Conservation (phyloP, 441 rosid genomes). For the Jatropha multifida region DNA sequence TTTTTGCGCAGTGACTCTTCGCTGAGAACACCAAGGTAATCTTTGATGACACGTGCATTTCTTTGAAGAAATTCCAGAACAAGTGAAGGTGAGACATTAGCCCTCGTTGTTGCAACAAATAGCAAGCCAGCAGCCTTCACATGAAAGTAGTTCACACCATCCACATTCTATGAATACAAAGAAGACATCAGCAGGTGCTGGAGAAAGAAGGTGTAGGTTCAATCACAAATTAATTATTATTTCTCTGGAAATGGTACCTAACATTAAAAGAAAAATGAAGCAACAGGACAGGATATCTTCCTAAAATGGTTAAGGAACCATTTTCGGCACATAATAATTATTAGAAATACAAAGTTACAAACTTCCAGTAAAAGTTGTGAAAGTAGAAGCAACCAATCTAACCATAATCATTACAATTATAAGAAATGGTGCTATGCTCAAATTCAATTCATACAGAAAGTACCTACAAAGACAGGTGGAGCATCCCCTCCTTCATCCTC, state of each 20-base stretch:
- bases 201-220: neutral
- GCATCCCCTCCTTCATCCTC: conserved; percentile 82
- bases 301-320: neutral
- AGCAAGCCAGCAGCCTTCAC: conserved; percentile 81
- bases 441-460: conserved; percentile 25
- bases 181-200: conserved; percentile 6
- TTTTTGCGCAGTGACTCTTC: conserved; percentile 87
- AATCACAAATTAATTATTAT: neutral
- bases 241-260: neutral
- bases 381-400: neutral
- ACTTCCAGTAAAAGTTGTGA: too few relatives aligned
- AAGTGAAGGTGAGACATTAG: conserved; percentile 77
- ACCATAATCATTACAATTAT: neutral
- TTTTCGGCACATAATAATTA: neutral
- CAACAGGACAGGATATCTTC: neutral
- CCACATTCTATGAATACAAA: conserved; percentile 52
- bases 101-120: conserved; percentile 84
- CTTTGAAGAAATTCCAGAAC: conserved; percentile 92
- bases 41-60: conserved; percentile 86
- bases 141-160: conserved; percentile 85
- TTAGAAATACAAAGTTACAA: neutral
- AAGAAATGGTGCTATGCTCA: neutral
- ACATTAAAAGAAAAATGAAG: neutral
- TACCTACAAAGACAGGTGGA: conserved; percentile 95
- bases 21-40: conserved; percentile 82